Conservation (phyloP, 2,329 filamentous ascomycete genomes). For the Aureobasidium namibiae region DNA sequence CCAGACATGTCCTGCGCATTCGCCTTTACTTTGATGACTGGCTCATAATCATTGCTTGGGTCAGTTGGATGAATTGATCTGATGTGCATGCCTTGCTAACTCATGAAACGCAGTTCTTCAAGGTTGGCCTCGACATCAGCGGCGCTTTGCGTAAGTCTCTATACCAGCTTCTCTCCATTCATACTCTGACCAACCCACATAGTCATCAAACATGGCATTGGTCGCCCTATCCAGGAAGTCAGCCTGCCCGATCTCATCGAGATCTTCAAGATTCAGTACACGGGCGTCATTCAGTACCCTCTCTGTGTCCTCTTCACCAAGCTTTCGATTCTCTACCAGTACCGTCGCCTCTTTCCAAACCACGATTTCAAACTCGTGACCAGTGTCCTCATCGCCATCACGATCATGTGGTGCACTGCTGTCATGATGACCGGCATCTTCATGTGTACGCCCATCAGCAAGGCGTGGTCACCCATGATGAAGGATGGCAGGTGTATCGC, state of each 20-base stretch:
- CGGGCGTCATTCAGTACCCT: slow-evolving; percentile 13
- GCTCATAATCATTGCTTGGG: slow-evolving; percentile 14
- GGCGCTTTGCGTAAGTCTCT: slow-evolving; percentile 12
- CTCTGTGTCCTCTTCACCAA: slow-evolving; percentile 16
- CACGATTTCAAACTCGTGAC: slow-evolving; percentile 12
- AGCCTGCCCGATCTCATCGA: neutral
- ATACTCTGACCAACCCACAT: neutral
- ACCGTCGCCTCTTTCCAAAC: slow-evolving; percentile 16
- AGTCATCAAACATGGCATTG: slow-evolving; percentile 15
- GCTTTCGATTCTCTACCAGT: slow-evolving; percentile 16
- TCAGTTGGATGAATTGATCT: neutral
- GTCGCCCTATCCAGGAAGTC: slow-evolving; percentile 7
- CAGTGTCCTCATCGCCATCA: slow-evolving; percentile 11
- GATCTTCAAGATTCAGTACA: slow-evolving; percentile 15
- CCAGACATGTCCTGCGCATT: slow-evolving; percentile 13
- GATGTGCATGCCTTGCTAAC: neutral
- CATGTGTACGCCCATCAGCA: slow-evolving; percentile 14
- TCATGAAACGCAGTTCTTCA: slow-evolving; percentile 9
- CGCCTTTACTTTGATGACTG: slow-evolving; percentile 15
- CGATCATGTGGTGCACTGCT: slow-evolving; percentile 13
- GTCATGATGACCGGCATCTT: slow-evolving; percentile 15
- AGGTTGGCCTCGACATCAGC: slow-evolving; percentile 15
- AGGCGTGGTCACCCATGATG: slow-evolving; percentile 5
- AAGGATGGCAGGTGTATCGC: slow-evolving; percentile 9
- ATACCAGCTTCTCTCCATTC: neutral